Percentiles rank a stretch among this genome's conserved stretches.
These are phyloP conservation scores for Earliella scabrosa DNA, from an alignment of 1,284 basidiomycete species.

Conservation along the genomic window DNA sequence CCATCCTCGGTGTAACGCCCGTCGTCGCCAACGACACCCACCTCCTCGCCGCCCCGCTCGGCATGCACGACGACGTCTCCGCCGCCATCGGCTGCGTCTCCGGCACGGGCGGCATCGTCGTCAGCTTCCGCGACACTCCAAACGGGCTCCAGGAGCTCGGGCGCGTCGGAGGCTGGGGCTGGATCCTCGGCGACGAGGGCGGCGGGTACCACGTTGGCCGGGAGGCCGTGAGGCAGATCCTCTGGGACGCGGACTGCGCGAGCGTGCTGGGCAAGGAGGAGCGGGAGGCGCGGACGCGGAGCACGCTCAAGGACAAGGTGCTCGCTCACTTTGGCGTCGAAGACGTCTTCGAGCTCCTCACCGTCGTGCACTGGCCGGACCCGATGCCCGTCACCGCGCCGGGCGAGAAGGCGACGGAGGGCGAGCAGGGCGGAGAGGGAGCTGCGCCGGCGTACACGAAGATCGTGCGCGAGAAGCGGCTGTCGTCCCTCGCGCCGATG, in stretches of 20 bases:
- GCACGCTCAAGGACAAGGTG: constrained; percentile 40
- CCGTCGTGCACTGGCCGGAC: constrained; percentile 63
- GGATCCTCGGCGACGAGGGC: constrained; percentile 83
- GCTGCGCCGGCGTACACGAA: constrained; percentile 39
- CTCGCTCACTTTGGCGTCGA: constrained; percentile 59
- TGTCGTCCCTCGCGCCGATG: constrained; percentile 72
- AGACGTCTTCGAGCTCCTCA: constrained; percentile 64
- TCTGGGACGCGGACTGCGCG: constrained; percentile 57
- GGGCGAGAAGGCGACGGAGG: constrained; percentile 13
- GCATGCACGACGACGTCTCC: constrained; percentile 56
- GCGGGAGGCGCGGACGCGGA: constrained; percentile 9
- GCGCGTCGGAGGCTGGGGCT: constrained; percentile 80
- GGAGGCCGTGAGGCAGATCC: constrained; percentile 68
- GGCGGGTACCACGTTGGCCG: constrained; percentile 77
- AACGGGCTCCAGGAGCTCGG: constrained; percentile 58
- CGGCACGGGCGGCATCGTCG: constrained; percentile 74
- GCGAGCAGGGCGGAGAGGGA: not conserved
- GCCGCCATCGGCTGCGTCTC: constrained; percentile 69
- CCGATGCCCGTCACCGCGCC: constrained; percentile 31
- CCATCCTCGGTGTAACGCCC: constrained; percentile 60
- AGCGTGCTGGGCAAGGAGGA: constrained; percentile 44
- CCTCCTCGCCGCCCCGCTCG: constrained; percentile 74
- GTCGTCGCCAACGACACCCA: constrained; percentile 74
- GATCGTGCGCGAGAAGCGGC: constrained; percentile 67
- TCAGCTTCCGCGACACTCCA: constrained; percentile 56